Conservation (phyloP, 2,329 filamentous ascomycete species). For the Pyrenochaeta sp. region DNA sequence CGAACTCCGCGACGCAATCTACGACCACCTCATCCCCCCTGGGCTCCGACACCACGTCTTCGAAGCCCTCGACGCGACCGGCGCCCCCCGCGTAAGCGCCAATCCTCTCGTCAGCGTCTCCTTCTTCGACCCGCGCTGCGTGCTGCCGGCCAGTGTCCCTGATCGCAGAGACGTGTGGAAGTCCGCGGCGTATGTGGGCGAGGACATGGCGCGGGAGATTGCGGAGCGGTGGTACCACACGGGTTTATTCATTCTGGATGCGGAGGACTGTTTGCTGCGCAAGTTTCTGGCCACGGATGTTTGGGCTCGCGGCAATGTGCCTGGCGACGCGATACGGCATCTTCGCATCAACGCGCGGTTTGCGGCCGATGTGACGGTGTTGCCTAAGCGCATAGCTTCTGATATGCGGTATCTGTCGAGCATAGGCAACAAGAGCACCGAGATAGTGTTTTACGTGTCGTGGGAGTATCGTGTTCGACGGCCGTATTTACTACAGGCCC, state of each 20-base stretch:
- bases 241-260: slow-evolving; percentile 1
- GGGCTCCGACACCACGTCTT: neutral
- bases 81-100: neutral
- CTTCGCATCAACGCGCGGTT: neutral
- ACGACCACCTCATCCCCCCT: slow-evolving; percentile 4
- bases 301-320: neutral
- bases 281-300: slow-evolving; percentile 4
- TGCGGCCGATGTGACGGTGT: neutral
- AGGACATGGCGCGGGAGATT: slow-evolving; percentile 1
- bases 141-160: neutral
- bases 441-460: neutral
- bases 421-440: neutral
- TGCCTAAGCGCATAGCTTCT: neutral
- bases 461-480: neutral
- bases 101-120: slow-evolving; percentile 1
- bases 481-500: neutral
- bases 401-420: neutral
- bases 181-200: slow-evolving; percentile 2
- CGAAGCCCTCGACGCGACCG: slow-evolving; percentile 2
- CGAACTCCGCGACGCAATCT: slow-evolving; percentile 2
- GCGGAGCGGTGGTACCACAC: slow-evolving; percentile 6
- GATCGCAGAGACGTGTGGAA: slow-evolving; percentile 1
- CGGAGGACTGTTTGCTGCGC: neutral
- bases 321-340: neutral
- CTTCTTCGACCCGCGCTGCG: slow-evolving; percentile 2